phyloP scores from a whole-genome alignment of 2,329 filamentous ascomycete species.

The Huntiella decipiens region DNA sequence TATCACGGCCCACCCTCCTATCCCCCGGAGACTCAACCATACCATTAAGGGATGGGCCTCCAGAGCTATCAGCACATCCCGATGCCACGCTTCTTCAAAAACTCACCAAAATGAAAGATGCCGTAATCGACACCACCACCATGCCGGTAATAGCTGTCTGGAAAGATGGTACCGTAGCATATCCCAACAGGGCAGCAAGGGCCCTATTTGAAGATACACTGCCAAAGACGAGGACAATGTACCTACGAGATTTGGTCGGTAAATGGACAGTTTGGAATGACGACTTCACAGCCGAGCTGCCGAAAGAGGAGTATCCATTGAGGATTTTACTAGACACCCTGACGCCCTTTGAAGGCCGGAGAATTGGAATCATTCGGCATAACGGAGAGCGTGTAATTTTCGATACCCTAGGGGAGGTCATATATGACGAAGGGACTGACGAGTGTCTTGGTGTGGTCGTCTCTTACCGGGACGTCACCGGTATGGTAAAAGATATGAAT shows the following conservation, averaged over 20 bases:
- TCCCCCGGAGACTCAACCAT: background rate
- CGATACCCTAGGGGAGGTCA: conserved; percentile 47
- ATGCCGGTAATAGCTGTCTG: conserved; percentile 64
- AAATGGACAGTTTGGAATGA: conserved; percentile 45
- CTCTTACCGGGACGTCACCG: conserved; percentile 53
- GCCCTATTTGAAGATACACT: conserved; percentile 27
- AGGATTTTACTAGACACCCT: conserved; percentile 42
- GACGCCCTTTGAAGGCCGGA: conserved; percentile 35
- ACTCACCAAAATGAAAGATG: conserved; percentile 56
- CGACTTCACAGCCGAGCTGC: conserved; percentile 41
- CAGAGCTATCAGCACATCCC: background rate
- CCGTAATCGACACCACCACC: conserved; percentile 53
- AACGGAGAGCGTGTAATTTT: conserved; percentile 35
- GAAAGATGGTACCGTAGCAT: conserved; percentile 56
- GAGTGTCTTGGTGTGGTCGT: conserved; percentile 59
- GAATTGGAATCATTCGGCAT: conserved; percentile 43
- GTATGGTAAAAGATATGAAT: conserved; percentile 48
- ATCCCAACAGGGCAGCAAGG: conserved; percentile 50
- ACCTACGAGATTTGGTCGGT: conserved; percentile 32
- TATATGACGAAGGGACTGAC: conserved; percentile 45
- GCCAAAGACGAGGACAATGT: conserved; percentile 17
- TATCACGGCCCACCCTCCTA: background rate
- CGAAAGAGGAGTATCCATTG: conserved; percentile 46
- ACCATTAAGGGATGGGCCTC: background rate
- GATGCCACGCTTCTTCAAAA: conserved; percentile 53